A percentile compares a stretch with the other conserved stretches of the same genome.
Evolutionary conservation across 371 early-diverging fungal genomes (phyloP).

Genomic region (Rhizopus stolonifer): DNA sequence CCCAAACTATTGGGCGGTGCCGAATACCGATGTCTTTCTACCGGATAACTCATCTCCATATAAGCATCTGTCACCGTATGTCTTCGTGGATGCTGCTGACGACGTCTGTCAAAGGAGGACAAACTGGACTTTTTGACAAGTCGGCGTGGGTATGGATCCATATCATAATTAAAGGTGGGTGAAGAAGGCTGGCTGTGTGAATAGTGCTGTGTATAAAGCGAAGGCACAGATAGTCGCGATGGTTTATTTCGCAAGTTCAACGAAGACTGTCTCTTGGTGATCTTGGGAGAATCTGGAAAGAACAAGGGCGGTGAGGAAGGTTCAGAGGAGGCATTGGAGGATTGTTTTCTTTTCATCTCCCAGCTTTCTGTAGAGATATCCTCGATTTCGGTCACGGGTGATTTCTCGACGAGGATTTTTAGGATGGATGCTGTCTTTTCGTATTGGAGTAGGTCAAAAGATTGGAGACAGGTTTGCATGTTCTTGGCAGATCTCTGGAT

Average conservation of each 20-base stretch:
- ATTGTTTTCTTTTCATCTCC: conserved; percentile 1
- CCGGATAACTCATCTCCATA: conserved; percentile 14
- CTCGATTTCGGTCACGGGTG: conserved; percentile 21
- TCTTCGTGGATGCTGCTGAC: conserved; percentile 20
- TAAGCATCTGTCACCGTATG: conserved; percentile 24
- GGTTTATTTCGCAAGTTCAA: no score
- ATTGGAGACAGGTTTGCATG: neutral
- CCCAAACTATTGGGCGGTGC: conserved; percentile 24
- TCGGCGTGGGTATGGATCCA: conserved; percentile 24
- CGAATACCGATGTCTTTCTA: conserved; percentile 20
- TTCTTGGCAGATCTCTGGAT: conserved; percentile 14
- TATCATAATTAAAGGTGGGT: no score
- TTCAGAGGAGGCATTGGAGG: conserved; percentile 15
- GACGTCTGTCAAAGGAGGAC: conserved; percentile 21
- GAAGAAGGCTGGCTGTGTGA: no score
- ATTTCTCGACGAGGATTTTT: conserved; percentile 7
- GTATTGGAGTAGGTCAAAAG: conserved; percentile 5
- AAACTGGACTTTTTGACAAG: no score
- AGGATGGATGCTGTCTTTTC: conserved; percentile 8
- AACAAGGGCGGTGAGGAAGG: conserved; percentile 22
- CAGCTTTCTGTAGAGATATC: neutral
- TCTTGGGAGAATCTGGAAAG: no score
- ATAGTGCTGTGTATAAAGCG: no score
- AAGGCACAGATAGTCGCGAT: no score
- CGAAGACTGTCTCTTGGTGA: no score